Conservation (phyloP, 2,329 filamentous ascomycete genomes). For the Teratosphaeria viscida region DNA sequence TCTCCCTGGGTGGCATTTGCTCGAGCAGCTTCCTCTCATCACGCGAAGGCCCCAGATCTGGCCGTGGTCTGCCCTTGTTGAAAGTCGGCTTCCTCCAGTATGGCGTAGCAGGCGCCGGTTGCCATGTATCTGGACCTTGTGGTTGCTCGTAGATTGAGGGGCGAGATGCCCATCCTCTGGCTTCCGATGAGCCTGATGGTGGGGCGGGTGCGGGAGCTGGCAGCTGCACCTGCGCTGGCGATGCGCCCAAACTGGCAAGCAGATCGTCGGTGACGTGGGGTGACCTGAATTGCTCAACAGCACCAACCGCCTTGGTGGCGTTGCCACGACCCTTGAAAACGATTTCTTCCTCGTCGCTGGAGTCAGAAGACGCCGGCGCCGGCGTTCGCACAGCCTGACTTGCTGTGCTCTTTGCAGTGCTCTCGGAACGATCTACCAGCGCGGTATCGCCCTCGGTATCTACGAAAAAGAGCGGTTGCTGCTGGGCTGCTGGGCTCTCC, state of each 20-base stretch:
- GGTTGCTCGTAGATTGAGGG: slow-evolving; percentile 9
- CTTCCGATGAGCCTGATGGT: slow-evolving; percentile 1
- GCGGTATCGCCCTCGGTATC: slow-evolving; percentile 24
- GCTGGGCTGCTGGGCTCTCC: slow-evolving; percentile 9
- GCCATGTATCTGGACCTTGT: slow-evolving; percentile 11
- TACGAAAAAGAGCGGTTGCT: slow-evolving; percentile 19
- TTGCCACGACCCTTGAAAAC: slow-evolving; percentile 49
- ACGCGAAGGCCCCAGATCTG: slow-evolving; percentile 12
- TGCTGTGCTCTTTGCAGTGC: slow-evolving; percentile 6
- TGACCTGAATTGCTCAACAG: not conserved
- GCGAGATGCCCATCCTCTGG: slow-evolving; percentile 13
- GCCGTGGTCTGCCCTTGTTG: slow-evolving; percentile 8
- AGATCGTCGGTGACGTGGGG: slow-evolving; percentile 17
- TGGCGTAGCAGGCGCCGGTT: slow-evolving; percentile 14
- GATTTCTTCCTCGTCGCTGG: slow-evolving; percentile 63
- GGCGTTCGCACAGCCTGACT: slow-evolving; percentile 23
- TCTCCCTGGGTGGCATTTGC: slow-evolving; percentile 5
- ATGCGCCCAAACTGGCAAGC: slow-evolving; percentile 9
- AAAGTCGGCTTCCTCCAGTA: slow-evolving; percentile 16
- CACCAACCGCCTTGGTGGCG: not conserved
- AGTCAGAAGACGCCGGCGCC: slow-evolving; percentile 36
- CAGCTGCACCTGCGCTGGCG: not conserved
- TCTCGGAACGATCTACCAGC: slow-evolving; percentile 9
- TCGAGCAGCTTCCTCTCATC: slow-evolving; percentile 8
- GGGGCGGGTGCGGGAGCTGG: not conserved